These are phyloP conservation scores for Pseudofabraea citricarpa DNA, from an alignment of 2,329 filamentous ascomycete genomes.

Conservation along the genomic window DNA sequence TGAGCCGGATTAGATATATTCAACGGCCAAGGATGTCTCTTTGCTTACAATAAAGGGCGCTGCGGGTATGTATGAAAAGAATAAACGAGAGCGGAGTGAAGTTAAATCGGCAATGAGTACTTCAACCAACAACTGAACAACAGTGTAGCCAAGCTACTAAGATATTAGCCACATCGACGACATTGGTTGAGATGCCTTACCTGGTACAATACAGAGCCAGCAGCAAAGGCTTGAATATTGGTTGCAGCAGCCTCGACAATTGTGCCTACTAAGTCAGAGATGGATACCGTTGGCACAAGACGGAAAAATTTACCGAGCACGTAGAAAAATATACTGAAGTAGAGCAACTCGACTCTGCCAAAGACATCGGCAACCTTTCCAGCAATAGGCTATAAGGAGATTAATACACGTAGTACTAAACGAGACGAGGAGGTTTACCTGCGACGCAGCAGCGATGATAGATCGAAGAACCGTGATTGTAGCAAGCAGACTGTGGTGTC, in stretches of 20 bases:
- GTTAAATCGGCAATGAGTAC: slow-evolving; percentile 61
- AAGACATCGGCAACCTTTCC: slow-evolving; percentile 61
- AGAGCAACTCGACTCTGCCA: slow-evolving; percentile 53
- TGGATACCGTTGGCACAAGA: neutral
- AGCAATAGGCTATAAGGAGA: slow-evolving; percentile 40
- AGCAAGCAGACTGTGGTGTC: slow-evolving; percentile 48
- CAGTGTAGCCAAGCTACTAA: slow-evolving; percentile 54
- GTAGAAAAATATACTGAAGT: slow-evolving; percentile 1
- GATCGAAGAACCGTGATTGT: slow-evolving; percentile 54
- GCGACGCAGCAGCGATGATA: slow-evolving; percentile 55
- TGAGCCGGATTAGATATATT: slow-evolving; percentile 8
- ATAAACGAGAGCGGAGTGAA: slow-evolving; percentile 55
- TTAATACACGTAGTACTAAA: neutral
- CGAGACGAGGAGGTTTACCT: slow-evolving; percentile 13
- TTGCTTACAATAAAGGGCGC: slow-evolving; percentile 45
- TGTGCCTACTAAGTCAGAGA: slow-evolving; percentile 32
- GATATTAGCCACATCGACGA: neutral
- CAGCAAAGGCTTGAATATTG: slow-evolving; percentile 46
- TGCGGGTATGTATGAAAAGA: slow-evolving; percentile 62
- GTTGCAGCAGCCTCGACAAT: slow-evolving; percentile 49
- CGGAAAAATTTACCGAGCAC: neutral
- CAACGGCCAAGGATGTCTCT: no score
- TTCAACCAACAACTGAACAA: slow-evolving; percentile 55
- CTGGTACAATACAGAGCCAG: slow-evolving; percentile 55
- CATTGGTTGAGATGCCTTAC: slow-evolving; percentile 11